Base-by-base conservation (phyloP, 495 filamentous ascomycete genomes). In the Entonaema liquescens region DNA sequence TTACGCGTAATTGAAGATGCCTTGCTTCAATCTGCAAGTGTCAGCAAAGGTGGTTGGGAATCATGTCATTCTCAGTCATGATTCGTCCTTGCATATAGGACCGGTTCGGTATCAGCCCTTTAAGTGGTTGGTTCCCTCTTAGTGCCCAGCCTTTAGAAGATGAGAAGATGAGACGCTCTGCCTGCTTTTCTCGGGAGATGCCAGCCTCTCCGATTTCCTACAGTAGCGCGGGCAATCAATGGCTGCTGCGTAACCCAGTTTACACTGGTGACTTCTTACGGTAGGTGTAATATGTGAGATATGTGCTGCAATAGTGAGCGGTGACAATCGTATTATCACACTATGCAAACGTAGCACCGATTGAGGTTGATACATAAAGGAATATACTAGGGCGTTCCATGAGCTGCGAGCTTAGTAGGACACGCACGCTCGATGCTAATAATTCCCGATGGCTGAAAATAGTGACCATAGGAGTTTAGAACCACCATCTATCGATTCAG, bases 1-100 rank as follows among this genome's bases (percentile, higher is more conserved):
- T 70, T 58, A 61, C 62, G 71, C 62, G 62, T 76, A 70, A 74
- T 69, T 71, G 68, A 38, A 67, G 67, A 70, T 71, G 70, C 65
- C 66, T 71, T 75, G 70, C 60, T 65, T 55, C 29, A 47, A 59
- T 59, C 65, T 66, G 65, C 66, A 70, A 64, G 69, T 63, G 70
- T 70, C 62, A 75, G 73, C 69, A 70, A 55, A 66, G 36, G 62
- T 62, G 60, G 71, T 57, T 57, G 61, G 67, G 62, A 40, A 49
- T 62, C 35, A 58, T 38, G 19, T 53, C 56, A 73, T 73, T 26
- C 49, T 38, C 23, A 49, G 54, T 17, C 36, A 25, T 73, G 70
- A 73, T 73, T 68, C 61, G 65, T 52, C 52, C 38, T 23, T 53
- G 50, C 61, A 68, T 64, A 52, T 38, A 35, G 57, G 59, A 61